Base-by-base conservation (phyloP, 1,284 basidiomycete genomes). In the Trichosporon asahii region DNA sequence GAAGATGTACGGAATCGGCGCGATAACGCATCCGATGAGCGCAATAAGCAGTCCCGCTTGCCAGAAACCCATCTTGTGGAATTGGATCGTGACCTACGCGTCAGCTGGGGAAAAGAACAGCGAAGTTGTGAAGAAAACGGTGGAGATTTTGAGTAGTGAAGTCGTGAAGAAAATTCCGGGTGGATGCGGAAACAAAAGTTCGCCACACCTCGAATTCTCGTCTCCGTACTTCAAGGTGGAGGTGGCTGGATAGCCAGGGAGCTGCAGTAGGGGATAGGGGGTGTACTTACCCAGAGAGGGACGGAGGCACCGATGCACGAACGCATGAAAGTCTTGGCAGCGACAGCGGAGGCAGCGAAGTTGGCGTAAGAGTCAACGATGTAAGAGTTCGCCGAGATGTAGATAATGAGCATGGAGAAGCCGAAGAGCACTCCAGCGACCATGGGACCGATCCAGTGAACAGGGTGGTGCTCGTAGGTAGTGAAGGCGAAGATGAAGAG, bases 301-400 rank as follows among this genome's bases (percentile, higher is more conserved):
- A 82, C 78, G 0, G 74, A 73, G 1, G 82, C 84, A 12, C 86
- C 86, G 64, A 83, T 78, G 14, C 85, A 75, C 7, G 82, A 83
- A 27, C 86, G 81, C 66, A 85, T 76, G 23, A 87, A 80, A 0
- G 85, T 86, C 77, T 87, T 87, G 66, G 85, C 85, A 3, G 86
- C 84, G 60, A 85, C 79, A 3, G 83, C 84, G 12, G 81, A 82
- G 1, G 85, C 83, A 1, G 78, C 77, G 31, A 69, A 75, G 68
- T 76, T 66, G 35, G 74, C 67, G 68, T 80, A 81, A 1, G 71
- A 72, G 68, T 81, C 79, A 57, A 81, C 77, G 49, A 81, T 78
- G 72, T 81, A 81, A 29, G 72, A 71, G 76, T 84, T 84, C 53
- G 80, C 81, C 9, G 76, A 75, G 63, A 82, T 77, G 74, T 83